Base-by-base conservation (phyloP, 345 rosid species). In the Conringia planisiliqua region DNA sequence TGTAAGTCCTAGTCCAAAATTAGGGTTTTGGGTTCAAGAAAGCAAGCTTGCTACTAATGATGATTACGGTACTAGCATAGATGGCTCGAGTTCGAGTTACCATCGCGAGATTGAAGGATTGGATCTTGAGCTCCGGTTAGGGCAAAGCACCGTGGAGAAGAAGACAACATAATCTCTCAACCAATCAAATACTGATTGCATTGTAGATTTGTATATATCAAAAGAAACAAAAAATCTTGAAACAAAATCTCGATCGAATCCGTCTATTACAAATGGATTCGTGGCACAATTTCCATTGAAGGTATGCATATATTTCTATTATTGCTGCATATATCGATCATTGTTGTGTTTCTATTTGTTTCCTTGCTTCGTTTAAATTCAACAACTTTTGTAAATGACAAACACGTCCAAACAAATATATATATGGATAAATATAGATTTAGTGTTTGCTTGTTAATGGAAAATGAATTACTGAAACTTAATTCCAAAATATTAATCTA, bases 91-190 rank as follows among this genome's bases (percentile, higher is more conserved):
- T 64, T 72, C 81, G 18, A 78, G 71, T 61, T 51, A 29, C 60
- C 58, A 61, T 51, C 32, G 4, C 12, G 66, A 48, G 43, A 59
- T 6, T 16, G 80, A 65, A 71, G 74, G 58, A 42, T 54, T 78
- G 47, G 82, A 78, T 73, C 78, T 78, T 10, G 82, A 78, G 62
- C 82, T 78, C 20, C 75, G 78, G 55, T 78, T 73, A 78, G 78
- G 82, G 3, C 82, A 78, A 40, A 71, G 73, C 16, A 29, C 57
- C 13, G 40, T 52, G 44, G 67, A 63, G 60, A 63, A 70, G 76
- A 77, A 77, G 75, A 70, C 4, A 47, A 56, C 62, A 40, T 70
- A 64, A 63, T 36, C 26, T 62, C 44, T 20, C 2, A 67, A 47
- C 3, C 14, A 64, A 58, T 66, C 61, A 39, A 22, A 48, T 22